Evolutionary conservation across 176 grass and related monocot species (phyloP).

Genomic region (Ananas comosus): DNA sequence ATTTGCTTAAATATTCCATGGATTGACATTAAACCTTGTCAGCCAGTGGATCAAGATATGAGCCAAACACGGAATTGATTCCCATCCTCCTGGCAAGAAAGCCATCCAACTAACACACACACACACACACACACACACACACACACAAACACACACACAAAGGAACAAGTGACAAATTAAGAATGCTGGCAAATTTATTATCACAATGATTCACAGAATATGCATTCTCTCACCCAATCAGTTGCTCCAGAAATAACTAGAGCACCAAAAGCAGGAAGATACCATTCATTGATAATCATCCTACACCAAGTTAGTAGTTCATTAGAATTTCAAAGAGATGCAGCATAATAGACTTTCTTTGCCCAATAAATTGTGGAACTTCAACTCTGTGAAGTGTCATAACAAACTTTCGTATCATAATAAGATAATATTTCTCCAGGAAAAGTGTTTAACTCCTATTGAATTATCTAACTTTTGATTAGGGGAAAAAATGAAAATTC

Average conservation of each 20-base stretch:
- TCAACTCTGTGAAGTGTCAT: not conserved
- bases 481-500: not conserved
- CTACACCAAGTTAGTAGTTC: slow-evolving; percentile 25
- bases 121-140: slow-evolving; percentile 25
- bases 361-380: not conserved
- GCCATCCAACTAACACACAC: slow-evolving; percentile 66
- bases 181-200: not conserved
- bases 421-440: not conserved
- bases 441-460: not conserved
- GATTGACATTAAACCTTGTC: slow-evolving; percentile 52
- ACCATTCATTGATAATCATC: slow-evolving; percentile 91
- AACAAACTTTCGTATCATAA: not conserved
- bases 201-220: slow-evolving; percentile 7
- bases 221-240: slow-evolving; percentile 65
- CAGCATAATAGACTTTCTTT: not conserved
- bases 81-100: slow-evolving; percentile 97
- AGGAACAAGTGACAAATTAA: slow-evolving; percentile 10
- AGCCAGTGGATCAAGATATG: slow-evolving; percentile 91
- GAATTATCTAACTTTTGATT: not conserved
- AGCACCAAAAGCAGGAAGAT: slow-evolving; percentile 77
- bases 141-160: not conserved
- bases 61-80: slow-evolving; percentile 80
- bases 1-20: slow-evolving; percentile 16
- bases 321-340: slow-evolving; percentile 16
- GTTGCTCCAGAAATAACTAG: slow-evolving; percentile 72